phyloP scores from a whole-genome alignment of 768 basidiomycete genomes.

The Serpula lacrymans region DNA sequence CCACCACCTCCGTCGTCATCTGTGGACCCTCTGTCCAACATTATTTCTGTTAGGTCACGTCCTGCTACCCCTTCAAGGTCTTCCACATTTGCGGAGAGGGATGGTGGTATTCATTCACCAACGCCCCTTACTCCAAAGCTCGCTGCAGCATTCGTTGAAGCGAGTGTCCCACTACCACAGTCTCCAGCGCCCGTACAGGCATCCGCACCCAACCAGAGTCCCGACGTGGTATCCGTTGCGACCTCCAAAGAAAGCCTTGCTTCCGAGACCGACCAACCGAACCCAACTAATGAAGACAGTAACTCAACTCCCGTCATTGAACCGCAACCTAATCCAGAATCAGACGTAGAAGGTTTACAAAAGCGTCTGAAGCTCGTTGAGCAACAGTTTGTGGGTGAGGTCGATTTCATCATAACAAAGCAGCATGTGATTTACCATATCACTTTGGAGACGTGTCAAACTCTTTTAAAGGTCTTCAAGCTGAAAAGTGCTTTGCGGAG shows the following conservation, averaged over 20 bases:
- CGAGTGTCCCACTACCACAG: too few relatives aligned
- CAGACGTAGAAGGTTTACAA: conserved; percentile 56
- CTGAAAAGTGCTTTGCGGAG: conserved; percentile 69
- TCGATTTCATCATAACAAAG: conserved; percentile 1
- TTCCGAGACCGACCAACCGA: too few relatives aligned
- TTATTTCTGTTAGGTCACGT: not conserved
- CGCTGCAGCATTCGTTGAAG: too few relatives aligned
- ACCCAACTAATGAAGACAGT: too few relatives aligned
- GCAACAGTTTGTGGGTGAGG: conserved; percentile 69
- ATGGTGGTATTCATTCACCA: too few relatives aligned
- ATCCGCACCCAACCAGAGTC: too few relatives aligned
- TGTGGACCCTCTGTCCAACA: not conserved
- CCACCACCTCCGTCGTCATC: conserved; percentile 18
- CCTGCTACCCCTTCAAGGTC: conserved; percentile 1
- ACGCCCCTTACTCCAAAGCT: too few relatives aligned
- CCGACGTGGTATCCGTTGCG: too few relatives aligned
- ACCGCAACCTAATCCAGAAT: conserved; percentile 1
- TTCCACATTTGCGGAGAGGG: too few relatives aligned
- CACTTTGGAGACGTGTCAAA: conserved; percentile 63
- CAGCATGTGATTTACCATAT: conserved; percentile 5
- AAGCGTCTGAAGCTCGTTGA: conserved; percentile 68
- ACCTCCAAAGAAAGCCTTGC: too few relatives aligned
- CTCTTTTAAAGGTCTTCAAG: conserved; percentile 73
- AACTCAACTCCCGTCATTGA: not conserved
- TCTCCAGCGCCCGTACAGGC: too few relatives aligned